Base-by-base conservation (phyloP, 208 protist genomes). In the Leishmania gerbilli region DNA sequence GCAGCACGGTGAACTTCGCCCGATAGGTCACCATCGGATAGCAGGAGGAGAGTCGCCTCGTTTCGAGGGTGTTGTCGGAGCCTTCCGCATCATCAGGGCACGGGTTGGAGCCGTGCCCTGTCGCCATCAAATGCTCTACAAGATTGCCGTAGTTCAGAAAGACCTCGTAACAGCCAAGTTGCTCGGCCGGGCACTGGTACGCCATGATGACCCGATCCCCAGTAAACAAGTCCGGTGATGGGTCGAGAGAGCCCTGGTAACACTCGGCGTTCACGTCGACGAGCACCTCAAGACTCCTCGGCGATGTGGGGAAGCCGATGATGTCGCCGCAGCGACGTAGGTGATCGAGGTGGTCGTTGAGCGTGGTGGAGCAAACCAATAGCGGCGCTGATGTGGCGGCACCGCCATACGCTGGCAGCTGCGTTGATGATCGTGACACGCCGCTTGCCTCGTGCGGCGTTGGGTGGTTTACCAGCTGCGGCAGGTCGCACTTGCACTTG, bases 121-220 rank as follows among this genome's bases (percentile, higher is more conserved):
- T 79, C 4, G 71, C 17, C 42, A 90, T 76, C 62, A 96, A 77
- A 75, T 96, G 93, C 21, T 85, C 81, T 1, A 89, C 77, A 15
- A 96, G 80, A 55, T 92, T 90, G 17, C 91, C 93, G 55, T 94
- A 93, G 64, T 88, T 81, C 9, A 93, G 79, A 62, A 95, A 96
- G 34, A 93, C 82, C 31, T 76, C 56, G 24, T 82, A 78, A 79
- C 93, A 96, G 58, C 55, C 75, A 6, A 83, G 34, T 13, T 78
- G 49, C 47, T 81, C 78, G 9, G 60, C 82, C 2, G 88, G 87
- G 51, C 86, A 89, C 77, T 90, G 85, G 75, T 84, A 89, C 49
- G 76, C 89, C 81, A 81, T 88, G 77, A 72, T n/a, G 37, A 79
- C 84, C 55, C 56, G 74, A 31, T 58, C 68, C 13, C 77, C 62